phyloP scores from a whole-genome alignment of 177 flowering plant species.

The Telopea speciosissima region DNA sequence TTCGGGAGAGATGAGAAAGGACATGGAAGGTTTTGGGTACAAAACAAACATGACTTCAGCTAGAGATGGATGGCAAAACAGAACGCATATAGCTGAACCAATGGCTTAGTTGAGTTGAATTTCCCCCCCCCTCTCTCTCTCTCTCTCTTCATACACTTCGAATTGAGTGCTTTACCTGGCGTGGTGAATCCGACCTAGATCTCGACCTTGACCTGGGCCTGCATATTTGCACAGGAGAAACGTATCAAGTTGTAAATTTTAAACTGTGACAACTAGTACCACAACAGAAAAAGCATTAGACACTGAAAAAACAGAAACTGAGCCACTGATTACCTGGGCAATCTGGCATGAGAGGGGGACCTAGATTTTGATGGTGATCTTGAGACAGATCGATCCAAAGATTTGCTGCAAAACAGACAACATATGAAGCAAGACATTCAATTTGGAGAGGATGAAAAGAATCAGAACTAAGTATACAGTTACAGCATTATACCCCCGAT shows the following conservation, averaged over 20 bases:
- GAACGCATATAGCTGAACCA: too few species aligned
- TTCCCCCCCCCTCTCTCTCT: too few species aligned
- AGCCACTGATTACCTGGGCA: slow-evolving; percentile 34
- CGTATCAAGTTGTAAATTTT: neutral
- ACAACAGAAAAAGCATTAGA: neutral
- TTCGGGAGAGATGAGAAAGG: too few species aligned
- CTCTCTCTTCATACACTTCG: too few species aligned
- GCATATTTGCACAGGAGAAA: slow-evolving; percentile 10
- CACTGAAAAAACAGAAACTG: neutral
- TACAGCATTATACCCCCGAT: slow-evolving; percentile 24
- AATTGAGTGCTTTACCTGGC: slow-evolving; percentile 31
- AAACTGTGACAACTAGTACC: neutral
- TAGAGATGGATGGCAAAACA: too few species aligned
- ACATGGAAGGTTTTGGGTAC: too few species aligned
- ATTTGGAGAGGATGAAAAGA: neutral
- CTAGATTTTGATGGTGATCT: slow-evolving; percentile 31
- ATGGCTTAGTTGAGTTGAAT: too few species aligned
- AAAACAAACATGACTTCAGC: too few species aligned
- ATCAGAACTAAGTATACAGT: neutral
- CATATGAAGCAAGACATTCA: neutral
- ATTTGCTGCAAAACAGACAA: slow-evolving; percentile 28
- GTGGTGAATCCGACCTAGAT: slow-evolving; percentile 46
- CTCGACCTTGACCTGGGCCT: slow-evolving; percentile 36
- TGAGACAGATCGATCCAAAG: slow-evolving; percentile 26
- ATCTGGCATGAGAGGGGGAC: slow-evolving; percentile 32